Evolutionary conservation across 768 basidiomycete genomes (phyloP), one percentile per base, ranked within the genome.

Genomic region (Rhodocollybia butyracea): DNA sequence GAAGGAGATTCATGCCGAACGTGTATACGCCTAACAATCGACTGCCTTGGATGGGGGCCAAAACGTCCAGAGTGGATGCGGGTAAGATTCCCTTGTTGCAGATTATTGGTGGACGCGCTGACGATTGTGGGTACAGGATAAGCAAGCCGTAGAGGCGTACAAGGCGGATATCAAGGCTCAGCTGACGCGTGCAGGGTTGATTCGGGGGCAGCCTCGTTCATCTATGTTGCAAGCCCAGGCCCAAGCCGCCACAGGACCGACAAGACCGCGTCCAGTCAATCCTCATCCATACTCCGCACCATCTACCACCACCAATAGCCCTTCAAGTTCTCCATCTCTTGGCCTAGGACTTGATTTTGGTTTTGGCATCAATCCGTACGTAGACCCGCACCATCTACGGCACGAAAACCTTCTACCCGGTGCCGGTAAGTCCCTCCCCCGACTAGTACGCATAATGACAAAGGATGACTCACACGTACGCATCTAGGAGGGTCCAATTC

Each of bases 31-130:
- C 76, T 93, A 34, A 86, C 85, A 46, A 89, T 93, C 63, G 78
- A 87, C 50, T 93, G 91, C 70, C 76, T 93, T 3, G 91, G 91
- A 12, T 93, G 91, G 91, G 91, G 91, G 3, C 75, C 85, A 7
- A 87, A 81, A 64, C 81, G 91, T 50, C 91, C 90, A n/a, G 90
- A 91, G 55, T 92, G 90, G 89, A 90, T 92, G 89, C 74, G 89
- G 61, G 89, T 92, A 60, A 63, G 81, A 76, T 32, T 29, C 15
- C 19, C 11, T 8, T 15, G 46, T 43, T n/a, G 7, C n/a, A 19
- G 39, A 17, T 45, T 34, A 31, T 26, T 19, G 19, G 5, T 10
- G 27, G 21, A 26, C 46, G 31, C 39, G 46, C 60, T 53, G 47
- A 59, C 39, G 21, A 3, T 22, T 22, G 13, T n/a, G 54, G 30